Base-by-base conservation (phyloP, 352 stramenopile species). In the Pythium oligandrum region DNA sequence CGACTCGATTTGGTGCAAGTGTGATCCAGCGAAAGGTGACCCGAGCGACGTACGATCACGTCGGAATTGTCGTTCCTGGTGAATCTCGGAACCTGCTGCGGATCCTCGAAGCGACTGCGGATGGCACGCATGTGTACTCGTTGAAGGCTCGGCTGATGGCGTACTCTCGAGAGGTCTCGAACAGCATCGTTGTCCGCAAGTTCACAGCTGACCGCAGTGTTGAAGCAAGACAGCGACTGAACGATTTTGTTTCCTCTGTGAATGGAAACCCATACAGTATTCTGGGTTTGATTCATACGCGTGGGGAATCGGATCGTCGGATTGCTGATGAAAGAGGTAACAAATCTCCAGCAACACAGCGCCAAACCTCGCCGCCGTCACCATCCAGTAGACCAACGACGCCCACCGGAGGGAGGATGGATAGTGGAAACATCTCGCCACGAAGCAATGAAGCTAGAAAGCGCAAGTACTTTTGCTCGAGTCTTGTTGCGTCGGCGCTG, bases 401-500 rank as follows among this genome's bases (percentile, higher is more conserved):
- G 17, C 17, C 17, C 17, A 26, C 17, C 17, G 17, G 17, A 26
- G 17, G 17, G 17, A 26, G 17, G 17, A 26, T 26, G 17, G 17
- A 26, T 26, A 26, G 17, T 26, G 17, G 17, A 26, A 48, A 30
- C 43, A 30, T 30, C 9, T 48, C 43, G 9, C 43, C 43, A 48
- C 17, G 9, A 30, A 11, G 17, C 9, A 11, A 40, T 32, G 51
- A 55, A 32, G 34, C 46, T 17, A 43, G 43, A 6, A 83, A 86
- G 56, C 77, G 74, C 40, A 92, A 92, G 63, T 94, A 91, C 51
- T 92, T 94, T 68, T 94, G 83, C 51, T 94, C 83, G 10, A 90
- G 81, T 38, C 68, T 94, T 7, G 83, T 79, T 9, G 83, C 83
- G 4, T 78, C 81, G n/a, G 75, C 81, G 8, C 75, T 89, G 46